phyloP scores from a whole-genome alignment of 306 rosid species.

The Cucurbita pepo region DNA sequence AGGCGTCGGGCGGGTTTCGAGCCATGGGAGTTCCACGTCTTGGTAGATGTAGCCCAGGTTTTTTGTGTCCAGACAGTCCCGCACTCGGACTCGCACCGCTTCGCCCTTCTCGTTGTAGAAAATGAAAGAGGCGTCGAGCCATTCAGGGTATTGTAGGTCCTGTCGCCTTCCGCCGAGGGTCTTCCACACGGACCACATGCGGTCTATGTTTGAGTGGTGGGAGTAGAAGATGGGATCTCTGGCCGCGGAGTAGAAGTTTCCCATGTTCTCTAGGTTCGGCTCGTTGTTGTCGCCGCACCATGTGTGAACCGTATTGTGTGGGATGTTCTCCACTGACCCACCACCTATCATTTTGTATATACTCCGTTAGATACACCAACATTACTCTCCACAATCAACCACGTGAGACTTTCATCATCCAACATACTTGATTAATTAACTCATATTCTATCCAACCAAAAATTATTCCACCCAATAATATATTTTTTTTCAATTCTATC shows the following conservation, averaged over 20 bases:
- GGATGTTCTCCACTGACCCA: constrained; percentile 20
- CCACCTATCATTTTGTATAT: not conserved
- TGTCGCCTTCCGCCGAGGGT: constrained; percentile 27
- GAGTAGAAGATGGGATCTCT: constrained; percentile 59
- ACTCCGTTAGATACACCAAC: too few species aligned
- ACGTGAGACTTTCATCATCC: too few species aligned
- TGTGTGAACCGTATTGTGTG: constrained; percentile 39
- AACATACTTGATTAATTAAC: too few species aligned
- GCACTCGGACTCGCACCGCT: constrained; percentile 38
- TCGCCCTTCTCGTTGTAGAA: constrained; percentile 64
- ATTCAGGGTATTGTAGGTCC: constrained; percentile 33
- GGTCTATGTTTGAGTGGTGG: constrained; percentile 61
- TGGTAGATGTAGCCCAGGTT: constrained; percentile 48
- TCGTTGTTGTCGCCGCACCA: constrained; percentile 39
- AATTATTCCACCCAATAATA: too few species aligned
- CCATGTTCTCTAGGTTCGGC: constrained; percentile 54
- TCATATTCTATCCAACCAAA: too few species aligned
- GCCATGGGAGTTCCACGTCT: constrained; percentile 54
- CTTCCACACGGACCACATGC: constrained; percentile 73
- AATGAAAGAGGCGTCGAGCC: constrained; percentile 47
- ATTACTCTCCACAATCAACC: too few species aligned
- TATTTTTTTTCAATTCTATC: too few species aligned
- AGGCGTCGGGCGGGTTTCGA: constrained; percentile 31
- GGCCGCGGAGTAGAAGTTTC: constrained; percentile 52
- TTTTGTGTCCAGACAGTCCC: constrained; percentile 37